Evolutionary conservation across 495 filamentous ascomycete genomes (phyloP).

Genomic region (Jackrogersella minutella): DNA sequence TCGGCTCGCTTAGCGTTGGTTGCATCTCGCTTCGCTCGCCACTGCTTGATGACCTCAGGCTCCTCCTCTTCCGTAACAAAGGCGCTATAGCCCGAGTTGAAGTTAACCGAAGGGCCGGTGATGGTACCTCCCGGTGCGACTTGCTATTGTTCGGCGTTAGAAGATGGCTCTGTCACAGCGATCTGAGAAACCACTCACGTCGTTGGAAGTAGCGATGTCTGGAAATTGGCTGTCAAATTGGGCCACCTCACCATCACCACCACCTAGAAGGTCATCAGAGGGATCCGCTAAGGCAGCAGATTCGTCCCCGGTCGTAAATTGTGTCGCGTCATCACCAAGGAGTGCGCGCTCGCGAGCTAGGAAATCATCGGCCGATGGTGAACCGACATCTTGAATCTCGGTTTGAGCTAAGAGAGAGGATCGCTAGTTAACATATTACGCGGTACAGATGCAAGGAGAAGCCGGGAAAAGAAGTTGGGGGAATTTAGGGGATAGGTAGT

Average conservation of each 20-base stretch:
- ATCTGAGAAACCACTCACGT: conserved; percentile 64
- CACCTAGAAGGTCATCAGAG: conserved; percentile 79
- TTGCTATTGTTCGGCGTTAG: conserved; percentile 58
- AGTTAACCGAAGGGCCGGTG: conserved; percentile 76
- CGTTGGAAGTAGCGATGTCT: conserved; percentile 77
- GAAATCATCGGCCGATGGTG: conserved; percentile 75
- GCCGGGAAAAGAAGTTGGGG: neutral
- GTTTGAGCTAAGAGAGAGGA: conserved; percentile 51
- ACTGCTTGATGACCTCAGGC: conserved; percentile 85
- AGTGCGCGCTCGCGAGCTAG: conserved; percentile 86
- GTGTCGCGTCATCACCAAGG: conserved; percentile 89
- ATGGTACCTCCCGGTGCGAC: conserved; percentile 89
- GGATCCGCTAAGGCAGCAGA: conserved; percentile 66
- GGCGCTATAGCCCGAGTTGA: conserved; percentile 70
- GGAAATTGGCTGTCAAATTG: conserved; percentile 91
- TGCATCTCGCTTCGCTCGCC: conserved; percentile 88
- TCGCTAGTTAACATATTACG: conserved; percentile 2
- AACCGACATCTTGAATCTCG: conserved; percentile 52
- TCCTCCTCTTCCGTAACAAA: conserved; percentile 74
- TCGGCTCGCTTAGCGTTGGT: conserved; percentile 78
- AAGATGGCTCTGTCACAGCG: neutral
- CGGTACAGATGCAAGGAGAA: neutral
- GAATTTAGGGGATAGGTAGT: conserved; percentile 6
- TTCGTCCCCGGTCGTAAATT: conserved; percentile 85
- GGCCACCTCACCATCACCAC: conserved; percentile 62